Evolutionary conservation across 192 early-diverging fungal species (phyloP).

Genomic region (Coemansia sp.): DNA sequence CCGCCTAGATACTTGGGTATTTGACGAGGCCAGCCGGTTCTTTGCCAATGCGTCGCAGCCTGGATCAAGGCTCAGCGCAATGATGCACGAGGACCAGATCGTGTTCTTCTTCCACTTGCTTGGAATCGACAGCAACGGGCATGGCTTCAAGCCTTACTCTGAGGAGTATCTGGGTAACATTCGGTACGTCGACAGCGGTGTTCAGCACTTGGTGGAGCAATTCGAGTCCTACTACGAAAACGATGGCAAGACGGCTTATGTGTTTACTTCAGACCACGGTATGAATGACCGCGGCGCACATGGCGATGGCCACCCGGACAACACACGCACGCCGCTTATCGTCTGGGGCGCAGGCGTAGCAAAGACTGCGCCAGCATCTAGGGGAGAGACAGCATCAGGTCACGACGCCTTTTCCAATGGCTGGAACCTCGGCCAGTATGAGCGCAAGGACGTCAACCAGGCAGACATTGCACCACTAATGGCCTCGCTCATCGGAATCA

Average conservation of each 20-base stretch:
- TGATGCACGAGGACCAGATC: constrained; percentile 74
- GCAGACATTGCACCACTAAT: constrained; percentile 97
- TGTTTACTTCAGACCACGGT: constrained; percentile 96
- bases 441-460: constrained; percentile 85
- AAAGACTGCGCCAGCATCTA: constrained; percentile 37
- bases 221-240: constrained; percentile 75
- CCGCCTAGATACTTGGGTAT: constrained; percentile 89
- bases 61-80: constrained; percentile 51
- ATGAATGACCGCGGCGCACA: constrained; percentile 93
- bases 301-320: constrained; percentile 95
- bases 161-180: constrained; percentile 89
- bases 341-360: constrained; percentile 94
- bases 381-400: constrained; percentile 57
- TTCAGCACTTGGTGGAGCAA: constrained; percentile 67
- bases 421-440: constrained; percentile 68
- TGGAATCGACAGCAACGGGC: constrained; percentile 95
- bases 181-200: constrained; percentile 74
- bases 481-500: constrained; percentile 83
- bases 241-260: constrained; percentile 82
- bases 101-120: constrained; percentile 95
- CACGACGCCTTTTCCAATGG: constrained; percentile 73
- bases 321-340: constrained; percentile 91
- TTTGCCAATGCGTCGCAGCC: constrained; percentile 53
- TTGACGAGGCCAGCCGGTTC: constrained; percentile 76
- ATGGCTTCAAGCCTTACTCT: constrained; percentile 82